Evolutionary conservation across 768 basidiomycete species (phyloP).

Genomic region (Podaxis sp.): DNA sequence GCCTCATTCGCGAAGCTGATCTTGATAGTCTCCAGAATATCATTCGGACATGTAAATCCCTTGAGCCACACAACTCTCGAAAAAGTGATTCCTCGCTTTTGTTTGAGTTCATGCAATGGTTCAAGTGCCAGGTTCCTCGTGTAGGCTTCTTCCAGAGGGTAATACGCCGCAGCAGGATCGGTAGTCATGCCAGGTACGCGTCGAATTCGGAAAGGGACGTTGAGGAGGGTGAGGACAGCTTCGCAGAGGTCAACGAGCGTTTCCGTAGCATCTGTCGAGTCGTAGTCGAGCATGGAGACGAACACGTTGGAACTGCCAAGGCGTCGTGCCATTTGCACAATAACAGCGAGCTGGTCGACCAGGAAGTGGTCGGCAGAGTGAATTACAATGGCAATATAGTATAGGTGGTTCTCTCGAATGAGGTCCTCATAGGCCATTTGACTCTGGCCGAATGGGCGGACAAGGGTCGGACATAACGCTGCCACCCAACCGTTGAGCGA

Average conservation of each 20-base stretch:
- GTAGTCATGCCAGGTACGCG: constrained; percentile 92
- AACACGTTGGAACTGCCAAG: constrained; percentile 89
- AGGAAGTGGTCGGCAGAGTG: constrained; percentile 99
- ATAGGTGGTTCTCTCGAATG: constrained; percentile 76
- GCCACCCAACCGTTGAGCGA: constrained; percentile 98
- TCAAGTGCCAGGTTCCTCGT: constrained; percentile 92
- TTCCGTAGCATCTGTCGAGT: constrained; percentile 92
- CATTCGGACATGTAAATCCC: constrained; percentile 98
- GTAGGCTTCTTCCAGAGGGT: constrained; percentile 93
- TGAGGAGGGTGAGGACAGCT: constrained; percentile 89
- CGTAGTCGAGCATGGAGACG: constrained; percentile 97
- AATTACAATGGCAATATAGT: constrained; percentile 93
- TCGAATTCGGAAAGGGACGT: constrained; percentile 89
- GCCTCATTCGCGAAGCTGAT: constrained; percentile 83
- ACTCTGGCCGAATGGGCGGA: constrained; percentile 94
- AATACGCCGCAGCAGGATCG: constrained; percentile 87
- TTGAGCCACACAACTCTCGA: constrained; percentile 95
- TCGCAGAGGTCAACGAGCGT: constrained; percentile 94
- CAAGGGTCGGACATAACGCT: constrained; percentile 88
- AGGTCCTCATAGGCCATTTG: constrained; percentile 89
- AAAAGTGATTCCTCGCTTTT: constrained; percentile 79
- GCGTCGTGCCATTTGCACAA: constrained; percentile 91
- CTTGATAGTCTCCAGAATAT: constrained; percentile 93
- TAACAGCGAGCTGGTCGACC: constrained; percentile 96
- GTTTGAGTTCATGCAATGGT: constrained; percentile 79